phyloP scores from a whole-genome alignment of 179 eudicot species.

The Carnegiea gigantea region DNA sequence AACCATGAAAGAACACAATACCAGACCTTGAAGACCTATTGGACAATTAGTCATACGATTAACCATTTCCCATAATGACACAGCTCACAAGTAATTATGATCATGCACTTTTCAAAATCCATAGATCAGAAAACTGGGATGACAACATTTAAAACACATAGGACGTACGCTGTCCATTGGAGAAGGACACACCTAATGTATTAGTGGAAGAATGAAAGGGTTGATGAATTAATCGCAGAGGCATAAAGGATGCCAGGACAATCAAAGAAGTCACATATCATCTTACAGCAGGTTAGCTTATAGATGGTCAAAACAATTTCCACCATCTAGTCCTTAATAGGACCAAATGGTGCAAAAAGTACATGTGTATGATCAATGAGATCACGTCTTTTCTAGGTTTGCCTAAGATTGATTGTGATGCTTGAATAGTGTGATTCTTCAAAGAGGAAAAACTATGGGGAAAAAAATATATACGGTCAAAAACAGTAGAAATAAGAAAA shows the following conservation, averaged over 20 bases:
- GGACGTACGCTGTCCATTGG: not conserved
- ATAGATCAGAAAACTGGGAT: too few species aligned
- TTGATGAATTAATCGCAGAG: not conserved
- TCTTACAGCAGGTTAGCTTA: not conserved
- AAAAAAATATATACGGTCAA: too few species aligned
- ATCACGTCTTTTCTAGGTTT: too few species aligned
- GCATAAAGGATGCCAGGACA: not conserved
- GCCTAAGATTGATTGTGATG: not conserved
- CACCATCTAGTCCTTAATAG: not conserved
- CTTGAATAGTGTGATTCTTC: too few species aligned
- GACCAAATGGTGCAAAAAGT: not conserved
- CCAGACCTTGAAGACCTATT: not conserved
- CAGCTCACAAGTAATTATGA: not conserved
- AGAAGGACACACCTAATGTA: not conserved
- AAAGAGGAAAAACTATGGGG: too few species aligned
- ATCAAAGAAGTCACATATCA: not conserved
- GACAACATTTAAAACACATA: not conserved
- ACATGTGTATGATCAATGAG: not conserved
- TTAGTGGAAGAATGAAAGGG: not conserved
- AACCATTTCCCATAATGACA: not conserved
- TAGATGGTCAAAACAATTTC: not conserved
- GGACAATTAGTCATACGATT: not conserved
- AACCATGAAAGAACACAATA: not conserved
- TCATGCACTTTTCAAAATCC: not conserved
- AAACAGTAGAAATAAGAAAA: not conserved